phyloP scores from a whole-genome alignment of 345 rosid genomes.

The Eucalyptus coolabah region DNA sequence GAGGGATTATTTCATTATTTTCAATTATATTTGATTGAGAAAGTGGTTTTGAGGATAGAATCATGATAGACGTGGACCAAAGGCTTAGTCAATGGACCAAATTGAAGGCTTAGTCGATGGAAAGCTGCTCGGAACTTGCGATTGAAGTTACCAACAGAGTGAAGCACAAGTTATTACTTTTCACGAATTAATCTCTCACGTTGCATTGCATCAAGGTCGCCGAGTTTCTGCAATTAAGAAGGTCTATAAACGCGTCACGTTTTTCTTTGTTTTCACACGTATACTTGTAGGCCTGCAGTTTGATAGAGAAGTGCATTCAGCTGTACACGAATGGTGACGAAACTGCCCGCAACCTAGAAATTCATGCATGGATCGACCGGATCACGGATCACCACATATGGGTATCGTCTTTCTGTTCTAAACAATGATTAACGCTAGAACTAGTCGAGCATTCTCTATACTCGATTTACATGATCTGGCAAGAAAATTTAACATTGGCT shows the following conservation, averaged over 20 bases:
- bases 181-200: background rate
- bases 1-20: background rate
- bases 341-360: background rate
- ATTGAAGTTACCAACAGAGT: background rate
- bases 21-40: no score
- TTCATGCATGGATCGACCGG: background rate
- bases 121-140: background rate
- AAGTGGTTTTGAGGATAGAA: background rate
- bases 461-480: no score
- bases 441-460: no score
- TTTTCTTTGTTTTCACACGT: background rate
- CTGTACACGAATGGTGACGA: fast-evolving
- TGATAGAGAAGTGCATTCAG: background rate
- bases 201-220: background rate
- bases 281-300: background rate
- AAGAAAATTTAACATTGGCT: no score
- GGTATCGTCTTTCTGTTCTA: background rate
- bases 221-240: background rate
- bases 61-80: background rate
- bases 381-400: background rate
- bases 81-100: background rate
- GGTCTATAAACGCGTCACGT: background rate
- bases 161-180: background rate
- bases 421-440: fast-evolving
- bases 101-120: background rate